These are phyloP conservation scores for Dipsacomyces acuminosporus DNA, from an alignment of 371 early-diverging fungal species.

Conservation along the genomic window DNA sequence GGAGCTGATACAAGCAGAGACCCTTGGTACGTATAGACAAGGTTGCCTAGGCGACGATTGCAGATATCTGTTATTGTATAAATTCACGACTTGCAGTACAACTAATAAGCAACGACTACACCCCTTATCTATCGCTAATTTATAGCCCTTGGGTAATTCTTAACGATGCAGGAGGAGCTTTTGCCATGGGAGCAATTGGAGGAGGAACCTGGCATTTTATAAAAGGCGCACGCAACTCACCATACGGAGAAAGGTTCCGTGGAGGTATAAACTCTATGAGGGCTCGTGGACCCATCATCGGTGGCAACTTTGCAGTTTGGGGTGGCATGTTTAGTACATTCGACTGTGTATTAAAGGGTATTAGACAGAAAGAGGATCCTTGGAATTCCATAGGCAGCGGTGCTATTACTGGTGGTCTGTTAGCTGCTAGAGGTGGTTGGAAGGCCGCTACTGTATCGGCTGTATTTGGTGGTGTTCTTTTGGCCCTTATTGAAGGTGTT, in stretches of 20 bases:
- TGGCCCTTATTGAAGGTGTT: conserved; percentile 93
- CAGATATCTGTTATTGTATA: too few species aligned
- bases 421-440: conserved; percentile 89
- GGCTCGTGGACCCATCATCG: conserved; percentile 89
- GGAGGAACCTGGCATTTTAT: conserved; percentile 94
- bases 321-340: conserved; percentile 94
- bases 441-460: conserved; percentile 80
- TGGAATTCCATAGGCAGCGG: conserved; percentile 93
- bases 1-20: conserved; percentile 48
- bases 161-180: conserved; percentile 94
- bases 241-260: conserved; percentile 84
- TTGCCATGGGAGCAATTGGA: conserved; percentile 95
- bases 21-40: conserved; percentile 39
- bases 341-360: conserved; percentile 87
- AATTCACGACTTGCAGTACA: neutral
- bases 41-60: too few species aligned
- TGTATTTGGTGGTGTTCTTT: conserved; percentile 83
- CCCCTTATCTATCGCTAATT: neutral
- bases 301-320: conserved; percentile 98
- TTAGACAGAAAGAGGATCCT: conserved; percentile 94
- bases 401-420: conserved; percentile 88
- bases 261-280: conserved; percentile 88
- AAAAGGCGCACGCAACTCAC: conserved; percentile 96
- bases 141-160: conserved; percentile 88
- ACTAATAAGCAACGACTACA: neutral